A percentile compares a stretch with the other conserved stretches of the same genome.
Evolutionary conservation across 495 filamentous ascomycete species (phyloP).

Genomic region (Tuber umbilicatum): DNA sequence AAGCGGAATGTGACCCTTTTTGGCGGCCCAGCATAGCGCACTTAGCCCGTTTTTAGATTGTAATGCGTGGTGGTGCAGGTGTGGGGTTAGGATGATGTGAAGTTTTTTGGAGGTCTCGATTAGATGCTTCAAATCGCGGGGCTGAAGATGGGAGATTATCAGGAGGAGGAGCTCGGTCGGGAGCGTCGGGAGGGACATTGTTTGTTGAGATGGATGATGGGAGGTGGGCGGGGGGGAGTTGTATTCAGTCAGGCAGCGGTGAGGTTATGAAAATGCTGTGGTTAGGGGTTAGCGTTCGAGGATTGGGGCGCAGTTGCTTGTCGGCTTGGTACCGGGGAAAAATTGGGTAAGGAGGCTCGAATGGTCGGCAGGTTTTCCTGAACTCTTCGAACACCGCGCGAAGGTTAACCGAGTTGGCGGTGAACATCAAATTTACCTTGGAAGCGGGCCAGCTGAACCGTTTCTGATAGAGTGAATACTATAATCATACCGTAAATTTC

Average conservation of each 20-base stretch:
- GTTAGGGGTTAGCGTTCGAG: background rate
- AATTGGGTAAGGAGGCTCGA: background rate
- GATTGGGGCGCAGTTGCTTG: background rate
- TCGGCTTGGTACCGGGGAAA: background rate
- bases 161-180: slow-evolving; percentile 1
- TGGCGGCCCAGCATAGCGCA: slow-evolving; percentile 1
- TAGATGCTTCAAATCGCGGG: slow-evolving; percentile 1
- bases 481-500: too few species aligned
- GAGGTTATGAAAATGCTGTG: background rate
- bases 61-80: background rate
- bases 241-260: background rate
- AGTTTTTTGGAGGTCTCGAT: background rate
- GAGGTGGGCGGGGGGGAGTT: background rate
- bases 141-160: background rate
- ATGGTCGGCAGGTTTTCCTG: background rate
- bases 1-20: background rate
- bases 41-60: slow-evolving; percentile 2
- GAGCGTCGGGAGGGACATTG: background rate
- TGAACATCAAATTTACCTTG: background rate
- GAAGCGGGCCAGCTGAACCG: background rate
- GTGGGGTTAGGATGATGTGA: slow-evolving; percentile 1
- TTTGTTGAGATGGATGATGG: background rate
- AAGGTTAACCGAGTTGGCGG: background rate
- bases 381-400: background rate
- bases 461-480: background rate